phyloP scores from a whole-genome alignment of 2,329 filamentous ascomycete genomes.

The Sphaerulina musiva region DNA sequence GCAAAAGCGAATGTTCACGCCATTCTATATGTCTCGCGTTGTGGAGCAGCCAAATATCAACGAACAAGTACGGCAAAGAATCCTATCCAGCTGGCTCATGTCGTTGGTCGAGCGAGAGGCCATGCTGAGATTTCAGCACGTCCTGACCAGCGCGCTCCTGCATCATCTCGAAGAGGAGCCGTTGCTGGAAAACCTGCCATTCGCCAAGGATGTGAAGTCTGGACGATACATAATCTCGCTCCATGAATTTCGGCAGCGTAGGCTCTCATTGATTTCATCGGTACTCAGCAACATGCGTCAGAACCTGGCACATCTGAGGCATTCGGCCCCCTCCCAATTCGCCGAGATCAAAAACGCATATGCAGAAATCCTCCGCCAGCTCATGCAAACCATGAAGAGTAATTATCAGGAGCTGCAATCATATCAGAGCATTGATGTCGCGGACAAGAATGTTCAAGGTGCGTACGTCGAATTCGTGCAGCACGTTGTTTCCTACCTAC shows the following conservation, averaged over 20 bases:
- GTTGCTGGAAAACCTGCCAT: slow-evolving; percentile 53
- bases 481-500: slow-evolving; percentile 51
- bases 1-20: slow-evolving; percentile 41
- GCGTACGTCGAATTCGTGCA: slow-evolving; percentile 59
- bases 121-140: slow-evolving; percentile 55
- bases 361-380: slow-evolving; percentile 45
- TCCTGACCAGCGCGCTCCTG: slow-evolving; percentile 49
- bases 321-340: slow-evolving; percentile 23
- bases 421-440: slow-evolving; percentile 11
- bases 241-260: slow-evolving; percentile 49
- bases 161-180: slow-evolving; percentile 43
- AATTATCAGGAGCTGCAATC: slow-evolving; percentile 52
- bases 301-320: slow-evolving; percentile 28
- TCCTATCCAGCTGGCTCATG: slow-evolving; percentile 49
- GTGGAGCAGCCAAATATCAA: slow-evolving; percentile 39
- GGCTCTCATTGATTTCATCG: slow-evolving; percentile 50
- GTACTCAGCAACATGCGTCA: slow-evolving; percentile 56
- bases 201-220: slow-evolving; percentile 37
- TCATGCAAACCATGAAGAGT: slow-evolving; percentile 56
- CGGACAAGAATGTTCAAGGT: slow-evolving; percentile 36
- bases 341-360: slow-evolving; percentile 43
- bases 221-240: slow-evolving; percentile 44
- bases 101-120: slow-evolving; percentile 55
- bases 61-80: slow-evolving; percentile 42
- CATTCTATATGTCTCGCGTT: slow-evolving; percentile 41